Evolutionary conservation across 2,329 filamentous ascomycete genomes (phyloP).

Genomic region (Botryotinia calthae): DNA sequence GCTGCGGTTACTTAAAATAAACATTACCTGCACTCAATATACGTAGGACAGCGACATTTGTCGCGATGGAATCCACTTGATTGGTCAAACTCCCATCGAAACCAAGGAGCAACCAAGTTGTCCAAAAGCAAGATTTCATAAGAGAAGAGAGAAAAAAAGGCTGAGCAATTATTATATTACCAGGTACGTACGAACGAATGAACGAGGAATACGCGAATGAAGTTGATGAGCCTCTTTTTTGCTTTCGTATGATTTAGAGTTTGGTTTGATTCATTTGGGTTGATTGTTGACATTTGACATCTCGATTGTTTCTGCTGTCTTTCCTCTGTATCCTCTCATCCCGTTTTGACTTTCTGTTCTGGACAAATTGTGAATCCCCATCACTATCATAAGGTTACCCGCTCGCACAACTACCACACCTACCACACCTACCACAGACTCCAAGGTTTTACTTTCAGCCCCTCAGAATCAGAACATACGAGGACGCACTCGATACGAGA

Average conservation of each 20-base stretch:
- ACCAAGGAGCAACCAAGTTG: not conserved
- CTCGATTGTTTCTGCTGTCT: not conserved
- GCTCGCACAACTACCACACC: not conserved
- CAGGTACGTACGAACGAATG: not conserved
- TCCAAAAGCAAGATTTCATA: not conserved
- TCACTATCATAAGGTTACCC: not conserved
- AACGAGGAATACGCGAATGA: constrained; percentile 2
- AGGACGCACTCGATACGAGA: not conserved
- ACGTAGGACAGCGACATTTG: too few species aligned
- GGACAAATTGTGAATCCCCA: not conserved
- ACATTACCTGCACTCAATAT: not conserved
- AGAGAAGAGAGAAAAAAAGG: not conserved
- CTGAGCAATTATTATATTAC: not conserved
- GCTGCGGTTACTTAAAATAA: constrained; percentile 1
- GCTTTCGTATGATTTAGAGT: not conserved
- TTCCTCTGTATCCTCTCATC: too few species aligned
- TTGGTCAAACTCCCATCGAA: not conserved
- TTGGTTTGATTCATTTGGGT: not conserved
- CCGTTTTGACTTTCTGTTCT: not conserved
- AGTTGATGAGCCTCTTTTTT: constrained; percentile 11
- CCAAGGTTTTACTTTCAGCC: not conserved
- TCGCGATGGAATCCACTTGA: not conserved
- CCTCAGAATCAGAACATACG: not conserved
- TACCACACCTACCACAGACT: not conserved
- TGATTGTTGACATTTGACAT: not conserved